Conservation (phyloP, 139 green algal species). For the Chlamydomonas incerta region DNA sequence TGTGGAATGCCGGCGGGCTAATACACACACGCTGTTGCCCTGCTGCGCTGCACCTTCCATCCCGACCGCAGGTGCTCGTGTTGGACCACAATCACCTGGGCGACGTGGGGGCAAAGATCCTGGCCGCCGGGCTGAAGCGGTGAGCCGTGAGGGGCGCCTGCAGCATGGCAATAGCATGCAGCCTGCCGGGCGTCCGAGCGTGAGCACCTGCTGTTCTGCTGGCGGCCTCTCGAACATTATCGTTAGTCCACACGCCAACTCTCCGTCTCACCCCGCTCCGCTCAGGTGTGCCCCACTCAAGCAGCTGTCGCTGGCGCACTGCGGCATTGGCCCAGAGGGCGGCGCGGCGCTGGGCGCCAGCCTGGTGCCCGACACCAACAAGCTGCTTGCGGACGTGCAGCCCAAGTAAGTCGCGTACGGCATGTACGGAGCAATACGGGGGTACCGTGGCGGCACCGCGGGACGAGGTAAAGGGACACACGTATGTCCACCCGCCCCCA, state of each 20-base stretch:
- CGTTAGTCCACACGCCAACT: too few relatives aligned
- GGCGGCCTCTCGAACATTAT: too few relatives aligned
- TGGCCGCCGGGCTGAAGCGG: conserved; percentile 42
- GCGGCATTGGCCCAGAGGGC: conserved; percentile 53
- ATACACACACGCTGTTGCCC: too few relatives aligned
- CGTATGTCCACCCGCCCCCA: too few relatives aligned
- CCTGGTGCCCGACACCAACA: conserved; percentile 17
- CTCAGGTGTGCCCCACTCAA: conserved; percentile 38
- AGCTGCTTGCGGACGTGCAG: conserved; percentile 14
- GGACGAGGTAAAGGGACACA: too few relatives aligned
- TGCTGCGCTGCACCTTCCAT: neutral
- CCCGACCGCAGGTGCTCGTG: conserved; percentile 30
- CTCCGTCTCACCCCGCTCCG: neutral
- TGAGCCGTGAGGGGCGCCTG: too few relatives aligned
- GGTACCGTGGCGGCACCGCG: too few relatives aligned
- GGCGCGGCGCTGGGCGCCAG: conserved; percentile 26
- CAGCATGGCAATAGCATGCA: too few relatives aligned
- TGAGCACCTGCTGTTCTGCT: too few relatives aligned
- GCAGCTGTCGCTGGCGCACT: conserved; percentile 55
- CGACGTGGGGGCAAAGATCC: conserved; percentile 30
- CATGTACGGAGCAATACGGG: too few relatives aligned
- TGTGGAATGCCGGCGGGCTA: too few relatives aligned
- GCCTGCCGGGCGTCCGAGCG: too few relatives aligned
- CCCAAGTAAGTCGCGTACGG: conserved; percentile 54
- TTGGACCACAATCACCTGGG: conserved; percentile 65